Conservation (phyloP, 2,329 filamentous ascomycete species). For the Ploettnerulaceae sp. region DNA sequence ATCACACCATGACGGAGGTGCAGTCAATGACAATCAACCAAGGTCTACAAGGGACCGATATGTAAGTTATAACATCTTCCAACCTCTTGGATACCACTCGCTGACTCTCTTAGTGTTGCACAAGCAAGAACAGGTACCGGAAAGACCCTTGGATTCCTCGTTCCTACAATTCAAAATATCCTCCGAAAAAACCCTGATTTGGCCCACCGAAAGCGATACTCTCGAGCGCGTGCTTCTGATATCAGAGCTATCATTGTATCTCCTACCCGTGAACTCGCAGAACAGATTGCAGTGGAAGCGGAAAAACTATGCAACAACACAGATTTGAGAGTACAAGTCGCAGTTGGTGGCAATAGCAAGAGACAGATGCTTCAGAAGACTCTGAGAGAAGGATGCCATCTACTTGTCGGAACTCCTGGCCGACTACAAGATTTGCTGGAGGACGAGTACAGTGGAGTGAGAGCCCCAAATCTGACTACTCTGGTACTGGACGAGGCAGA, state of each 20-base stretch:
- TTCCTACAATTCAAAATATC: constrained; percentile 80
- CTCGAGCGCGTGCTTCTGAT: constrained; percentile 47
- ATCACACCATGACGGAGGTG: constrained; percentile 86
- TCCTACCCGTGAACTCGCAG: constrained; percentile 75
- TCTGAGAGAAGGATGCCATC: constrained; percentile 70
- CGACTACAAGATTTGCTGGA: constrained; percentile 73
- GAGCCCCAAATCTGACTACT: constrained; percentile 65
- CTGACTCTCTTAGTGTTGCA: constrained; percentile 58
- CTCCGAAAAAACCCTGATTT: constrained; percentile 57
- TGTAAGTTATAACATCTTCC: constrained; percentile 27
- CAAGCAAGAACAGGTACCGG: constrained; percentile 97
- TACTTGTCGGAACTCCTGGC: constrained; percentile 87
- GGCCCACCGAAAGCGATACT: constrained; percentile 36
- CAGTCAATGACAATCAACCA: constrained; percentile 79
- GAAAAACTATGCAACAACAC: constrained; percentile 35
- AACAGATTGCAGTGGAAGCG: constrained; percentile 78
- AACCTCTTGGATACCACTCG: background rate
- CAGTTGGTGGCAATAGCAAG: constrained; percentile 89
- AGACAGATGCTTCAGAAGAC: constrained; percentile 31
- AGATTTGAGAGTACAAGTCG: constrained; percentile 56
- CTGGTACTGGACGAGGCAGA: constrained; percentile 96
- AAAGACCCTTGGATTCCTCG: constrained; percentile 90
- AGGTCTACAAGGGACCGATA: constrained; percentile 58
- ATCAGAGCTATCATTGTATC: constrained; percentile 71
- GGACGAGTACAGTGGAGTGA: constrained; percentile 44